Conservation (phyloP, 2,329 filamentous ascomycete genomes). For the Colletotrichum sp. region DNA sequence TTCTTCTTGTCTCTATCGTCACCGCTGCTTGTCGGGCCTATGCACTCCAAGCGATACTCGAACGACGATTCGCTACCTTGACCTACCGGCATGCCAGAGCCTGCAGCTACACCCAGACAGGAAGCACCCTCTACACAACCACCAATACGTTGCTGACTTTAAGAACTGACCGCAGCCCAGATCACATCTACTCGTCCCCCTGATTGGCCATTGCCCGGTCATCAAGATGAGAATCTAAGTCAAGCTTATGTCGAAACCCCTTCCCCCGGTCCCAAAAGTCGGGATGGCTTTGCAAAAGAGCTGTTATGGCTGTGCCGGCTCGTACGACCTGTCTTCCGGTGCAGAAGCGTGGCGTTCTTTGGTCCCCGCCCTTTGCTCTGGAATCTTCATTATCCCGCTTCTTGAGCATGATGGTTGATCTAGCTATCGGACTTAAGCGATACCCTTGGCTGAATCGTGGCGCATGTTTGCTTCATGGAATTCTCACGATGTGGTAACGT, state of each 20-base stretch:
- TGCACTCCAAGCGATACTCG: background rate
- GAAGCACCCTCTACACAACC: background rate
- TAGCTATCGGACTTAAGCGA: slow-evolving; percentile 8
- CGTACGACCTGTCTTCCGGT: background rate
- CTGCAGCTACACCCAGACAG: background rate
- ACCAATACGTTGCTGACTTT: background rate
- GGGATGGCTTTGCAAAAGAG: background rate
- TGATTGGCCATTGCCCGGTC: background rate
- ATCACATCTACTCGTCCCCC: background rate
- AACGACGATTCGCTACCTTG: background rate
- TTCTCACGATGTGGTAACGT: background rate
- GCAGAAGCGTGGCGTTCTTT: background rate
- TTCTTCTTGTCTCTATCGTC: background rate
- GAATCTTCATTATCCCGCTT: background rate
- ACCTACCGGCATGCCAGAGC: background rate
- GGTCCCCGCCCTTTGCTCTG: background rate
- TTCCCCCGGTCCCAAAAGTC: background rate
- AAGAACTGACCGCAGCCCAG: background rate
- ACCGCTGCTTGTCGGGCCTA: background rate
- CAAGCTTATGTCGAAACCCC: background rate
- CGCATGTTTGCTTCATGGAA: background rate
- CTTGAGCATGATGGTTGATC: background rate
- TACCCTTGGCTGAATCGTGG: background rate
- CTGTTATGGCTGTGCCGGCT: background rate
- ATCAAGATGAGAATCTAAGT: background rate